These are phyloP conservation scores for Wolfiporia cocos DNA, from an alignment of 1,284 basidiomycete species.

Conservation along the genomic window DNA sequence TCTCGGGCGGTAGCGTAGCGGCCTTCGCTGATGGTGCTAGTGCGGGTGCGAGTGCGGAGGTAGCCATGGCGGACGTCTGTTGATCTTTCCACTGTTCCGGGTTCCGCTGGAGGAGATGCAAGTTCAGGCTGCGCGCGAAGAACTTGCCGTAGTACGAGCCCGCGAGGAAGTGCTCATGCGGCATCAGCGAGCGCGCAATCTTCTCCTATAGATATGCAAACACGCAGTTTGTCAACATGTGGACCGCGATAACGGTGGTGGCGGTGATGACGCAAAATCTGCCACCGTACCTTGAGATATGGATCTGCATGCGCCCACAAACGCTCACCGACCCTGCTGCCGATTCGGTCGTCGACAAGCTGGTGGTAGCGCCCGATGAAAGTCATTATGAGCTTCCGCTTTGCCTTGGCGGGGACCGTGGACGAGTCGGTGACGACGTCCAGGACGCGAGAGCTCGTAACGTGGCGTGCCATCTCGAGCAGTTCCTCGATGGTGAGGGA, in stretches of 20 bases:
- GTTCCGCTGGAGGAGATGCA: slow-evolving; percentile 72
- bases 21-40: not conserved
- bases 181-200: slow-evolving; percentile 74
- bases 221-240: too few species aligned
- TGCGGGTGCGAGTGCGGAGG: not conserved
- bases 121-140: slow-evolving; percentile 73
- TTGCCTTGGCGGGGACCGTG: slow-evolving; percentile 58
- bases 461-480: slow-evolving; percentile 62
- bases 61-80: slow-evolving; percentile 30
- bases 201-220: slow-evolving; percentile 62
- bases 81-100: slow-evolving; percentile 79
- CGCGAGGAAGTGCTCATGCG: slow-evolving; percentile 64
- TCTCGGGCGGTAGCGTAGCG: slow-evolving; percentile 2
- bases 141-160: slow-evolving; percentile 83
- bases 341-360: slow-evolving; percentile 83
- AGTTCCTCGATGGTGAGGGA: slow-evolving; percentile 55
- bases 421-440: slow-evolving; percentile 73
- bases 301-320: slow-evolving; percentile 87
- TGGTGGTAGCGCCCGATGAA: slow-evolving; percentile 74
- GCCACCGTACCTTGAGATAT: slow-evolving; percentile 81
- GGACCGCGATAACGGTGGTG: too few species aligned
- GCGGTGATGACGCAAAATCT: too few species aligned
- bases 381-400: slow-evolving; percentile 65
- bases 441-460: slow-evolving; percentile 76
- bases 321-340: slow-evolving; percentile 82